Evolutionary conservation across 1,284 basidiomycete species (phyloP).

Genomic region (Ceratobasidium sp.): DNA sequence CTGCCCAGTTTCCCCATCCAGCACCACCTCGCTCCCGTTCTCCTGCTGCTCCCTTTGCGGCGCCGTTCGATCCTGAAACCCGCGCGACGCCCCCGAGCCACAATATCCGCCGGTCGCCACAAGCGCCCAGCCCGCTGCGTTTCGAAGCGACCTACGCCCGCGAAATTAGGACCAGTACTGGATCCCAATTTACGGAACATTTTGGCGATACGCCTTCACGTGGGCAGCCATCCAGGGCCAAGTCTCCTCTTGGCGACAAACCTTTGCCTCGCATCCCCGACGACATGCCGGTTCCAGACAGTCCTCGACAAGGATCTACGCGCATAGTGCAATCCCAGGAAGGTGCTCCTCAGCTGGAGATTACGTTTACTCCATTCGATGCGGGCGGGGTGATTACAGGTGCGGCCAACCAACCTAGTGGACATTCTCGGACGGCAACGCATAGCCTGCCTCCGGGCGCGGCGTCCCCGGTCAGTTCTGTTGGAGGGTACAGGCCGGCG

Average conservation of each 20-base stretch:
- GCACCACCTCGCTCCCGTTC: not conserved
- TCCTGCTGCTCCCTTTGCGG: not conserved
- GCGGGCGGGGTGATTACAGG: no score
- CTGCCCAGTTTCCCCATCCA: not conserved
- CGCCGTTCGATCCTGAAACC: not conserved
- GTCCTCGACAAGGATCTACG: no score
- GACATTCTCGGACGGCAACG: not conserved
- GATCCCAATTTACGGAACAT: slow-evolving; percentile 32
- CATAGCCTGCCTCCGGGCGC: slow-evolving; percentile 23
- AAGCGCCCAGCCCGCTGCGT: not conserved
- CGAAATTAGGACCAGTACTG: slow-evolving; percentile 20
- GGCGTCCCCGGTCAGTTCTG: slow-evolving; percentile 11
- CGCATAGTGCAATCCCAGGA: no score
- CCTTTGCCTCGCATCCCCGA: slow-evolving; percentile 2
- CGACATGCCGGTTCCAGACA: not conserved
- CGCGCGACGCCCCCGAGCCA: not conserved
- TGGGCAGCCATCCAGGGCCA: not conserved
- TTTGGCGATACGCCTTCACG: not conserved
- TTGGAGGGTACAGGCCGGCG: slow-evolving; percentile 17
- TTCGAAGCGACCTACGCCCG: not conserved
- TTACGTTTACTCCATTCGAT: slow-evolving; percentile 4
- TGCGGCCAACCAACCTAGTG: no score
- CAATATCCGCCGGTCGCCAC: not conserved
- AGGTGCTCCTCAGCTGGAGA: not conserved
- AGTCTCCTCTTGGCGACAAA: slow-evolving; percentile 1